Base-by-base conservation (phyloP, 2,329 filamentous ascomycete species). In the Chrysoporthe cubensis region DNA sequence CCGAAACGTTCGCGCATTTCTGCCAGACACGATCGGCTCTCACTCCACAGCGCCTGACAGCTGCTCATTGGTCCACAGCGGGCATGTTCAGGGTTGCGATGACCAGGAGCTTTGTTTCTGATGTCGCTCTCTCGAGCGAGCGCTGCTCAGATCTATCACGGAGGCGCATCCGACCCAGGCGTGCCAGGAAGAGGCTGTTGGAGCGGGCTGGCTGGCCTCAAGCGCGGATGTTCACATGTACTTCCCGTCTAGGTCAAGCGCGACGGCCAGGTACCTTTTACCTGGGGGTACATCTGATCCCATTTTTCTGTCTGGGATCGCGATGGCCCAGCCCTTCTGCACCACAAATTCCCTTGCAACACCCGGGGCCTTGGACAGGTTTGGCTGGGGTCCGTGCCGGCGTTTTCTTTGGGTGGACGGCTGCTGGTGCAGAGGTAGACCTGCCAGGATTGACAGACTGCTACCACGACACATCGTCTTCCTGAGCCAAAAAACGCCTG, bases 221-320 rank as follows among this genome's bases (percentile, higher is more conserved):
- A 58, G 42, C 56, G 56, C 63, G 62, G 40, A 50, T 32, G 52
- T 63, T 59, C 44, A 65, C 42, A 50, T 50, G 44, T 63, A 68
- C 66, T 66, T 57, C 66, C 61, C 54, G 37, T 62, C 44, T 42
- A 16, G 68, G 68, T 16, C 59, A 70, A 69, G 68, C 66, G 68
- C 57, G 5, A 21, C 4, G 9, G 18, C 64, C 11, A 21, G 54
- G 66, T 70, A 70, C 54, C 66, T 54, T 62, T 64, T 61, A 69
- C 66, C 42, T 43, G n/a, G 52, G n/a, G 37, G 54, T 68, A 66
- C 66, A 46, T 68, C 14, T 46, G n/a, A 62, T 46, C 65, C 52
- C 58, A 42, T 60, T 59, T 65, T 64, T 65, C 58, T 56, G 43
- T 60, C 62, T 63, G 43, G 59, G 62, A 70, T 70, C 66, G 65